Base-by-base conservation (phyloP, 2,329 filamentous ascomycete species). In the Dendrostoma leiphaemia region DNA sequence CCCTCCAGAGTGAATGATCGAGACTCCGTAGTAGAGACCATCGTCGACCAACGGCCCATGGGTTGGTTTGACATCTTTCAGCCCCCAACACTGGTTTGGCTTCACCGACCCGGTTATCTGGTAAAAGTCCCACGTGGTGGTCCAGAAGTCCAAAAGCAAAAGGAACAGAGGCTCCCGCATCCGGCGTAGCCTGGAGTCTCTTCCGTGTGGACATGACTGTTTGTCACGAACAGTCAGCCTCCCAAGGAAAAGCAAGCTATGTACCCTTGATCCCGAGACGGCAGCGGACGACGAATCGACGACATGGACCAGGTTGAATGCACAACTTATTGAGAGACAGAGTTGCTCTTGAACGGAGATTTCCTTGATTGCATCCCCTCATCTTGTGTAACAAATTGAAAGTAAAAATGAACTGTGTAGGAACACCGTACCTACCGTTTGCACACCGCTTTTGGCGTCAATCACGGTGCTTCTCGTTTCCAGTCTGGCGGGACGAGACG, bases 301-400 rank as follows among this genome's bases (percentile, higher is more conserved):
- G 38, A 49, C 52, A 58, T 37, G 56, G 48, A 41, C 49, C 38
- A 52, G 45, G 48, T 26, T 32, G 31, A 28, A 26, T 35, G 29
- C 26, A 35, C 19, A 40, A 46, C 21, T 17, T 48, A 28, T 29
- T 52, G 44, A 54, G 40, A 54, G 38, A 52, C 31, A 51, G 52
- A 31, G 48, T 24, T 48, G 43, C 35, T n/a, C 35, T 38, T 34
- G 43, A 17, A 48, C 48, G 51, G 48, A 51, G 41, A 12, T 34
- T 51, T 45, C 37, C 51, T 48, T 41, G 44, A 32, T 31, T 52
- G 34, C 52, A 24, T 32, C 56, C 52, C 56, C 56, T 58, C 56
- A 49, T 32, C 26, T 47, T 46, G 56, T 55, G 56, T 52, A 45
- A 55, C 56, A 13, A 17, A 15, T 34, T 44, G 24, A 24, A 21